phyloP scores from a whole-genome alignment of 1,139 yeast species.

The Lodderomyces metapsilosis region DNA sequence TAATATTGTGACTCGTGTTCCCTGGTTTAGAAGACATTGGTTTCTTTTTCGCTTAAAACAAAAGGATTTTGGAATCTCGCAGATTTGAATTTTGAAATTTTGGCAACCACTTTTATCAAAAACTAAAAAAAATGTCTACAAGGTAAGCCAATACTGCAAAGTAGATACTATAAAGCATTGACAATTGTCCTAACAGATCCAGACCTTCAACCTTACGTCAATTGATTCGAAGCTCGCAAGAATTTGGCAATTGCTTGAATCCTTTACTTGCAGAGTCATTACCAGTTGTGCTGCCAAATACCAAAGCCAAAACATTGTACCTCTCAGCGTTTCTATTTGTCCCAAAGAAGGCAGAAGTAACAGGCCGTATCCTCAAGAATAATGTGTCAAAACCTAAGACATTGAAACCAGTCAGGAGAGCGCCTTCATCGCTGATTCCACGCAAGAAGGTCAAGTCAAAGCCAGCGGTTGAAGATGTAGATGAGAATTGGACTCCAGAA shows the following conservation, averaged over 20 bases:
- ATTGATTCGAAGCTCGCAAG: not conserved
- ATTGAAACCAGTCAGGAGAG: not conserved
- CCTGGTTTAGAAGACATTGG: too few species aligned
- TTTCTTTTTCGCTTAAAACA: too few species aligned
- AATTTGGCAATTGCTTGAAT: slow-evolving; percentile 1
- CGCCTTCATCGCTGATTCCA: not conserved
- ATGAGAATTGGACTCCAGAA: not conserved
- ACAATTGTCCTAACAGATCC: not conserved
- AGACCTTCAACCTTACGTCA: slow-evolving; percentile 2
- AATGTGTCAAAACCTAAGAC: not conserved
- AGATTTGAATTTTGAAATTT: not conserved
- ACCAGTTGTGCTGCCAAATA: slow-evolving; percentile 1
- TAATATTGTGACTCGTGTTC: too few species aligned
- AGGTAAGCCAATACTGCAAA: not conserved
- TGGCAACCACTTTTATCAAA: not conserved
- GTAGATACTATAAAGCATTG: not conserved
- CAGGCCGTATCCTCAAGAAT: not conserved
- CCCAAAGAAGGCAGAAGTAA: not conserved
- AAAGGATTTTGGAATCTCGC: too few species aligned
- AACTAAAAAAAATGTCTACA: not conserved
- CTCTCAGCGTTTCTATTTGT: not conserved
- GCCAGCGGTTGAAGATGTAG: not conserved
- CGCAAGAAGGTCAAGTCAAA: not conserved
- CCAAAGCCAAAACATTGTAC: slow-evolving; percentile 1
- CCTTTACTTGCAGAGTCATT: slow-evolving; percentile 1